Conservation (phyloP, 2,329 filamentous ascomycete species). For the Pseudocercospora ulei region DNA sequence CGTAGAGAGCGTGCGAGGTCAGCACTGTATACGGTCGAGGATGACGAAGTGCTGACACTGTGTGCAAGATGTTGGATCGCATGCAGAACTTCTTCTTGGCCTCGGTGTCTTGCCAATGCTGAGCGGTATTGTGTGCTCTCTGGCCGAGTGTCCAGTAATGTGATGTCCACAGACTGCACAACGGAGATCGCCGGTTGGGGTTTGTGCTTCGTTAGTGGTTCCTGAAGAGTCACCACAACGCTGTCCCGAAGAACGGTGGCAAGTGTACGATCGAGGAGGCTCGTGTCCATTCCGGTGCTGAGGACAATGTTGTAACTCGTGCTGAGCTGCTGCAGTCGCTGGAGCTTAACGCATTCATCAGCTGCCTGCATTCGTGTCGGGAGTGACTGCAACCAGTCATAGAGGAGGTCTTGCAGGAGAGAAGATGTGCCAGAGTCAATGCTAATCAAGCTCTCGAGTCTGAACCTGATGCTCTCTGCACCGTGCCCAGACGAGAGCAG, state of each 20-base stretch:
- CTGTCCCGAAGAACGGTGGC: constrained; percentile 64
- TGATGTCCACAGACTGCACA: constrained; percentile 22
- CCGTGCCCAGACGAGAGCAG: constrained; percentile 51
- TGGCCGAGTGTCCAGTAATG: constrained; percentile 15
- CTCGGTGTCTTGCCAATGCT: constrained; percentile 26
- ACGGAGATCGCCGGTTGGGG: constrained; percentile 12
- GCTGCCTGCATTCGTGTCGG: constrained; percentile 73
- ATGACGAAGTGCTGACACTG: constrained; percentile 23
- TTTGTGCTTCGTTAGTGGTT: constrained; percentile 14
- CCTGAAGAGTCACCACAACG: constrained; percentile 45
- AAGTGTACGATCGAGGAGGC: constrained; percentile 57
- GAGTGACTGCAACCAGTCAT: constrained; percentile 72
- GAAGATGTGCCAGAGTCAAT: constrained; percentile 55
- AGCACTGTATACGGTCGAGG: constrained; percentile 42
- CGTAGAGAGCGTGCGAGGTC: constrained; percentile 57
- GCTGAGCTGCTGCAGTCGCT: constrained; percentile 64
- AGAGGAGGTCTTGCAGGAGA: constrained; percentile 58
- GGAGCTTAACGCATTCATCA: constrained; percentile 67
- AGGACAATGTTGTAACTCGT: constrained; percentile 59
- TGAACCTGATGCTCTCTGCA: constrained; percentile 30
- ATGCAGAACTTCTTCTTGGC: constrained; percentile 26
- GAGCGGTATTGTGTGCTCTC: constrained; percentile 20
- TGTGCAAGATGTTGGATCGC: constrained; percentile 33
- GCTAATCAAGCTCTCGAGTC: constrained; percentile 52
- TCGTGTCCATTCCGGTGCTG: constrained; percentile 54